A percentile compares a stretch with the other conserved stretches of the same genome.
phyloP scores from a whole-genome alignment of 179 eudicot genomes.

The Patellifolia procumbens region DNA sequence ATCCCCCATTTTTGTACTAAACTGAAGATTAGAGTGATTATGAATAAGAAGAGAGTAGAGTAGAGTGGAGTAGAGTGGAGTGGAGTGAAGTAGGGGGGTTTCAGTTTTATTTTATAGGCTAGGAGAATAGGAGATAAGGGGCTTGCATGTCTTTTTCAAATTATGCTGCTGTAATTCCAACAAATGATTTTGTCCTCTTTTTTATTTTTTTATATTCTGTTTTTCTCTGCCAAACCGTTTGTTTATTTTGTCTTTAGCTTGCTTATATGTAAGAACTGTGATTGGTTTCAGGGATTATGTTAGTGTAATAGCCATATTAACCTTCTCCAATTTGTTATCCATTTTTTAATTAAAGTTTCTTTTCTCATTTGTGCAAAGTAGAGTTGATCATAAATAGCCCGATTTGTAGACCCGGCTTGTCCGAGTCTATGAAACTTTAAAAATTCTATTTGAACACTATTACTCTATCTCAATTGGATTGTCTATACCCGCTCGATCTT shows the following conservation, averaged over 20 bases:
- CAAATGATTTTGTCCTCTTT: too few relatives aligned
- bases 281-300: background rate
- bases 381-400: too few relatives aligned
- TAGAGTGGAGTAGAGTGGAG: background rate
- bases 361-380: too few relatives aligned
- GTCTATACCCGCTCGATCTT: too few relatives aligned
- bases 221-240: background rate
- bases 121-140: background rate
- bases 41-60: background rate
- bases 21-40: background rate
- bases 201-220: background rate
- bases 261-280: background rate
- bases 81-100: conserved; percentile 15
- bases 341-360: too few relatives aligned
- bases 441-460: too few relatives aligned
- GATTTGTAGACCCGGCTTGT: too few relatives aligned
- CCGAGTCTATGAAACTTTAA: too few relatives aligned
- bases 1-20: conserved; percentile 35
- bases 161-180: background rate
- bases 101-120: conserved; percentile 7
- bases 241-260: background rate
- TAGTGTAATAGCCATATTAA: background rate
- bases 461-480: too few relatives aligned
- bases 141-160: background rate
- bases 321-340: too few relatives aligned